Conservation (phyloP, 768 basidiomycete genomes). For the Lactarius indigo region DNA sequence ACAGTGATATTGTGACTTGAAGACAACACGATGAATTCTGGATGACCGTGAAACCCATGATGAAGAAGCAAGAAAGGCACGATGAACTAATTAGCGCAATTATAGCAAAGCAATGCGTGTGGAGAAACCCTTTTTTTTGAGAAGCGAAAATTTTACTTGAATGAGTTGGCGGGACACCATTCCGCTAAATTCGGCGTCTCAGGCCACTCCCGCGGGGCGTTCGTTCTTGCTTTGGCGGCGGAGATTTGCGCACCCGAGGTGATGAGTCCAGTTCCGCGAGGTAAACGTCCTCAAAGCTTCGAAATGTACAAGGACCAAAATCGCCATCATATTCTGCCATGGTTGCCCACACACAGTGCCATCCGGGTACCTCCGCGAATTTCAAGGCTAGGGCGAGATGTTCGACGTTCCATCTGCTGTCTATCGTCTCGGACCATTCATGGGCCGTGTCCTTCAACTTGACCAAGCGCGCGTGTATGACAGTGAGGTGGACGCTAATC, state of each 20-base stretch:
- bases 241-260: conserved; percentile 12
- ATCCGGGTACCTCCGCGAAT: conserved; percentile 45
- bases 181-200: not conserved
- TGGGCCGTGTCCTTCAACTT: conserved; percentile 59
- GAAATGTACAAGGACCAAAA: conserved; percentile 37
- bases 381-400: conserved; percentile 53
- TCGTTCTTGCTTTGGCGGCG: conserved; percentile 5
- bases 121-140: conserved; percentile 2
- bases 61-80: not conserved
- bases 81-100: not conserved
- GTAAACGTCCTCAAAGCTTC: conserved; percentile 29
- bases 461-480: conserved; percentile 52
- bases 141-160: not conserved
- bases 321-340: conserved; percentile 48
- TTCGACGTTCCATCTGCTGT: conserved; percentile 43
- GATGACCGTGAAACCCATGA: conserved; percentile 1
- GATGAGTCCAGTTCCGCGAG: conserved; percentile 45
- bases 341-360: conserved; percentile 67
- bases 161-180: not conserved
- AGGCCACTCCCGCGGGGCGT: not conserved
- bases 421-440: conserved; percentile 34
- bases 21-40: not conserved
- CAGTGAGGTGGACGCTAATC: conserved; percentile 35
- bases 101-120: not conserved
- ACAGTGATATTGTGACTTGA: conserved; percentile 16